These are phyloP conservation scores for Earliella scabrosa DNA, from an alignment of 1,284 basidiomycete species.

Conservation along the genomic window DNA sequence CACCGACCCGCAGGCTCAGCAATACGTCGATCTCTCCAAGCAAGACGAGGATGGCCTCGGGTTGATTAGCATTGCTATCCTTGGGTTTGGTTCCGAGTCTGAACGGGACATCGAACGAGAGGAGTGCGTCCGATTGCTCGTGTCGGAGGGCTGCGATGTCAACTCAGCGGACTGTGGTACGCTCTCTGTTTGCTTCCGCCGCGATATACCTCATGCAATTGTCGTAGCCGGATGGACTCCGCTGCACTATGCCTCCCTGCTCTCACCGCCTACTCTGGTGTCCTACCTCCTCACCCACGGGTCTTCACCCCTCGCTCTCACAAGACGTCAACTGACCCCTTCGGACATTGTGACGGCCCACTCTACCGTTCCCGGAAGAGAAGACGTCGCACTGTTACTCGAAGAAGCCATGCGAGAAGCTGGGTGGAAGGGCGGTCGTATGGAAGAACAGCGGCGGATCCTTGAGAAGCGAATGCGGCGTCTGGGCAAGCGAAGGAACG, in stretches of 20 bases:
- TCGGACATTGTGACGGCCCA: constrained; percentile 86
- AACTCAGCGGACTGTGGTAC: constrained; percentile 65
- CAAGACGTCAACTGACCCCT: constrained; percentile 78
- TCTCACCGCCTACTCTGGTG: constrained; percentile 89
- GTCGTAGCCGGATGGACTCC: constrained; percentile 88
- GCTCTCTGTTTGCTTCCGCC: constrained; percentile 28
- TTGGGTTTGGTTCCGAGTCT: constrained; percentile 82
- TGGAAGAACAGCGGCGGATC: constrained; percentile 63
- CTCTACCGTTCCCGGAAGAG: constrained; percentile 76
- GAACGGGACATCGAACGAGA: constrained; percentile 85
- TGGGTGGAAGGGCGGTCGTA: constrained; percentile 71
- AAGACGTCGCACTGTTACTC: constrained; percentile 79
- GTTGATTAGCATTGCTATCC: constrained; percentile 78
- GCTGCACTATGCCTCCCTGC: constrained; percentile 90
- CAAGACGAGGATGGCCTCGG: constrained; percentile 87
- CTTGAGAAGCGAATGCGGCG: constrained; percentile 63
- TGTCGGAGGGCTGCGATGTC: constrained; percentile 80
- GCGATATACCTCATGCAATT: background rate
- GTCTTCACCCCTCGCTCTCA: constrained; percentile 78
- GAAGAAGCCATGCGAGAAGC: constrained; percentile 82
- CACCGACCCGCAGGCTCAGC: constrained; percentile 71
- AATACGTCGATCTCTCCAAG: constrained; percentile 65
- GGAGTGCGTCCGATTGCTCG: constrained; percentile 83
- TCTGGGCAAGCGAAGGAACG: constrained; percentile 52
- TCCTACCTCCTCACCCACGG: constrained; percentile 93